Percentiles rank a stretch among this genome's conserved stretches.
These are phyloP conservation scores for Drechslerella dactyloides DNA, from an alignment of 2,329 filamentous ascomycete genomes.

Conservation along the genomic window DNA sequence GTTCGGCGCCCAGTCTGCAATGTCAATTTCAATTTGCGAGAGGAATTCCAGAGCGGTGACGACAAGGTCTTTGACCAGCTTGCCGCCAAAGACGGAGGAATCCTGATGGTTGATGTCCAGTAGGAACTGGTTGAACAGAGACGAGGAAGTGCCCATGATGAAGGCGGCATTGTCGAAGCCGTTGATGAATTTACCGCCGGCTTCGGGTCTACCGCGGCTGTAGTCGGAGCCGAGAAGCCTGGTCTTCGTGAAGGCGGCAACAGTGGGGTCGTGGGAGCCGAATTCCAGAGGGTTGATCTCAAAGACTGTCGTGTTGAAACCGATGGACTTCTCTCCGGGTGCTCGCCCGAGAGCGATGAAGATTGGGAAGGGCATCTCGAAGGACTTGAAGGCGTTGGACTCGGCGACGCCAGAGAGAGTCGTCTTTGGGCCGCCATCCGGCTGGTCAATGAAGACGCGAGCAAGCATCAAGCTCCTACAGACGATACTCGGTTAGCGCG, in stretches of 20 bases:
- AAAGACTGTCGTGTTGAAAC: conserved; percentile 75
- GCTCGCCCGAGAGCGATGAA: conserved; percentile 72
- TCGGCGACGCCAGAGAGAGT: conserved; percentile 82
- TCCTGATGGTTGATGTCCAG: conserved; percentile 66
- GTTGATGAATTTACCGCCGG: conserved; percentile 68
- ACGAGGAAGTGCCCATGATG: conserved; percentile 83
- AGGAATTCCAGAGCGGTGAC: conserved; percentile 64
- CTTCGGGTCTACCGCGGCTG: conserved; percentile 64
- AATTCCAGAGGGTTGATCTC: conserved; percentile 83
- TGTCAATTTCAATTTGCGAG: conserved; percentile 70
- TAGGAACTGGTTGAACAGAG: conserved; percentile 81
- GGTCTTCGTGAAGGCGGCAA: conserved; percentile 73
- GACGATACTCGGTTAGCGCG: conserved; percentile 4
- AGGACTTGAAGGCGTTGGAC: conserved; percentile 68
- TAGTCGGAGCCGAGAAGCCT: conserved; percentile 77
- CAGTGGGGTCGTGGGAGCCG: conserved; percentile 75
- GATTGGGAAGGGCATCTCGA: conserved; percentile 73
- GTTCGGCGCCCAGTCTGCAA: conserved; percentile 76
- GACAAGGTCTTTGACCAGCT: conserved; percentile 62
- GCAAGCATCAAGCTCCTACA: conserved; percentile 55
- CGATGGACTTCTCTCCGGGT: conserved; percentile 68
- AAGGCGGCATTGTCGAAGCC: conserved; percentile 85
- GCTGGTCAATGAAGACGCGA: conserved; percentile 41
- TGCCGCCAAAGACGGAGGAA: conserved; percentile 58
- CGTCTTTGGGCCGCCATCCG: conserved; percentile 59